These are phyloP conservation scores for Agastache rugosa DNA, from an alignment of 257 asterid species.

Conservation along the genomic window DNA sequence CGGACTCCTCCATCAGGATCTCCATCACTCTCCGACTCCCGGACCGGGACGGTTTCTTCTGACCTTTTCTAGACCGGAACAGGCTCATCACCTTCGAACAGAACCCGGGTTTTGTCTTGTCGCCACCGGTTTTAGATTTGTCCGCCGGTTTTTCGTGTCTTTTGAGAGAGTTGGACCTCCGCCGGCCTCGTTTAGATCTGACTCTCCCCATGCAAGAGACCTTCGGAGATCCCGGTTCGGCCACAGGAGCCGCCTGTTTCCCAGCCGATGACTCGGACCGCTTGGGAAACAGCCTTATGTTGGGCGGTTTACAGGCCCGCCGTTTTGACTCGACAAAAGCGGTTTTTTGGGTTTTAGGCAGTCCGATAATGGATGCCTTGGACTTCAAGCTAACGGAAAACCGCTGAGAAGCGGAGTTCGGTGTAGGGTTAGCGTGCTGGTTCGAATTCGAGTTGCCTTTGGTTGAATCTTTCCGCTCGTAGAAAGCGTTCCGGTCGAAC, in stretches of 20 bases:
- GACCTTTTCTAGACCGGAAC: conserved; percentile 49
- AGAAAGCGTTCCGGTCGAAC: conserved; percentile 81
- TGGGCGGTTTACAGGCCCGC: conserved; percentile 52
- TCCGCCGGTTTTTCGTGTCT: conserved; percentile 45
- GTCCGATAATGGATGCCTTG: conserved; percentile 68
- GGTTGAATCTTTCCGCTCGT: conserved; percentile 81
- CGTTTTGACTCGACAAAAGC: conserved; percentile 54
- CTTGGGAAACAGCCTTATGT: conserved; percentile 64
- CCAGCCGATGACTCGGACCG: conserved; percentile 49
- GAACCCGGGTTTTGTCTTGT: conserved; percentile 57
- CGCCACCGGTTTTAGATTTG: conserved; percentile 40
- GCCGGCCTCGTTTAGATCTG: conserved; percentile 74
- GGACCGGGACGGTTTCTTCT: conserved; percentile 36
- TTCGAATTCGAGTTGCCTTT: conserved; percentile 51
- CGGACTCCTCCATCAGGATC: conserved; percentile 28
- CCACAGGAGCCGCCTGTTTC: conserved; percentile 43
- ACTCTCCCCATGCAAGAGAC: conserved; percentile 97
- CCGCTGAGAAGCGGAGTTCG: conserved; percentile 56
- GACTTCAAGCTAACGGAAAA: conserved; percentile 54
- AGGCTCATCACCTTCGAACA: conserved; percentile 53
- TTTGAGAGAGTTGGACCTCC: conserved; percentile 53
- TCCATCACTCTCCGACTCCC: conserved; percentile 45
- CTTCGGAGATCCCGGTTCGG: conserved; percentile 91
- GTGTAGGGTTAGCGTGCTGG: conserved; percentile 38
- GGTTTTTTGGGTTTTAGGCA: conserved; percentile 75